phyloP scores from a whole-genome alignment of 2,329 filamentous ascomycete species.

The Penicillium brevicompactum region DNA sequence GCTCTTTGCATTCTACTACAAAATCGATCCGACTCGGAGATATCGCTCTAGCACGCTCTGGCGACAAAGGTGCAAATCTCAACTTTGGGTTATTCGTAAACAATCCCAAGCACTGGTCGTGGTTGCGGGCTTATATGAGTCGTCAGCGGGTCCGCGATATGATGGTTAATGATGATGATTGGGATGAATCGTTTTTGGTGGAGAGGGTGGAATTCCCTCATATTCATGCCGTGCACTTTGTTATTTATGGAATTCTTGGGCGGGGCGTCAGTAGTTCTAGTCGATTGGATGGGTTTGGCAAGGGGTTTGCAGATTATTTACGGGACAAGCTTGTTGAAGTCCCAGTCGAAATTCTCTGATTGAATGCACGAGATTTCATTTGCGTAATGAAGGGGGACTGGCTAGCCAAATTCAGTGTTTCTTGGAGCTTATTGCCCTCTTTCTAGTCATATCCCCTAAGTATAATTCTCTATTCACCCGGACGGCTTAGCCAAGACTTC shows the following conservation, averaged over 20 bases:
- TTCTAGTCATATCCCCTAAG: no score
- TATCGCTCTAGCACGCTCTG: slow-evolving; percentile 47
- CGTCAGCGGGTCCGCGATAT: slow-evolving; percentile 39
- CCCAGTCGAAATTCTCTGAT: slow-evolving; percentile 27
- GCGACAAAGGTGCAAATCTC: slow-evolving; percentile 45
- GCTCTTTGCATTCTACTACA: slow-evolving; percentile 21
- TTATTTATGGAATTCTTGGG: slow-evolving; percentile 51
- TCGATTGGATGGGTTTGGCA: slow-evolving; percentile 53
- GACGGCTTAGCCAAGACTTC: no score
- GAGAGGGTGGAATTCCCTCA: slow-evolving; percentile 53
- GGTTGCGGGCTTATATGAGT: slow-evolving; percentile 47
- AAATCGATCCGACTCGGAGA: slow-evolving; percentile 44
- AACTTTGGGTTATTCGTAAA: slow-evolving; percentile 46
- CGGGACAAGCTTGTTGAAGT: slow-evolving; percentile 48
- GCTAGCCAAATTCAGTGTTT: no score
- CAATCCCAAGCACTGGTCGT: slow-evolving; percentile 29
- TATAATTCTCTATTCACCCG: no score
- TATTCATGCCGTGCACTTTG: slow-evolving; percentile 54
- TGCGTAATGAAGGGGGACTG: no score
- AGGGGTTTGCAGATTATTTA: slow-evolving; percentile 57
- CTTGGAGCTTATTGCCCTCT: no score
- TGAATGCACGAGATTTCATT: not conserved
- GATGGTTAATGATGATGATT: slow-evolving; percentile 46
- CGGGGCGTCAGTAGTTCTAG: slow-evolving; percentile 52
- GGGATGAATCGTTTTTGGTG: slow-evolving; percentile 44